Evolutionary conservation across 331 rosid genomes (phyloP).

Genomic region (Ulmus americana): DNA sequence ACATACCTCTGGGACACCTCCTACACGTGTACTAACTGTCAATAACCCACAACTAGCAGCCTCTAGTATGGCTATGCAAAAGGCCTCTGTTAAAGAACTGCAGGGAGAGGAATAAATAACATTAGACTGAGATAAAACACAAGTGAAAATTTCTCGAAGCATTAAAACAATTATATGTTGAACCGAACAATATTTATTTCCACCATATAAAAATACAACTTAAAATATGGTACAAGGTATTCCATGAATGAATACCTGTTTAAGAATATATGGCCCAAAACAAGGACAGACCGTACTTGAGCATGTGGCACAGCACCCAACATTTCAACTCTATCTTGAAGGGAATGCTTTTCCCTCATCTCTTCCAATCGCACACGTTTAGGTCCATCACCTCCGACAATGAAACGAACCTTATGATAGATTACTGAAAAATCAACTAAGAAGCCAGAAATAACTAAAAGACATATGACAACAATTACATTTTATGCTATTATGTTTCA

Average conservation of each 20-base stretch:
- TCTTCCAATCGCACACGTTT: conserved; percentile 92
- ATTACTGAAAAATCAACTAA: conserved; percentile 22
- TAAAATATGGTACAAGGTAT: not conserved
- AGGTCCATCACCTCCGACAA: conserved; percentile 91
- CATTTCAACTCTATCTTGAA: conserved; percentile 96
- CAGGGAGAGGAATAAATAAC: conserved; percentile 5
- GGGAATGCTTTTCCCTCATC: conserved; percentile 88
- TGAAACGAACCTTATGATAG: conserved; percentile 66
- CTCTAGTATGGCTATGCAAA: conserved; percentile 93
- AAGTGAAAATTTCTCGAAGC: not conserved
- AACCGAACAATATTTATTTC: not conserved
- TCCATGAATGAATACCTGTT: conserved; percentile 49
- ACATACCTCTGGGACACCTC: conserved; percentile 91
- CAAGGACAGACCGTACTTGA: conserved; percentile 61
- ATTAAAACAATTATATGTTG: not conserved
- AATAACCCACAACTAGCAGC: conserved; percentile 96
- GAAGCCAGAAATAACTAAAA: conserved; percentile 13
- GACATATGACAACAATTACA: conserved; percentile 11
- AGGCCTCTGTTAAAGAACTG: conserved; percentile 96
- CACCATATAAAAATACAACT: not conserved
- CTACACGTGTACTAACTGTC: conserved; percentile 88
- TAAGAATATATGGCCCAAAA: conserved; percentile 83
- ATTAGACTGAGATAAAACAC: not conserved
- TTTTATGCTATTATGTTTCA: not conserved
- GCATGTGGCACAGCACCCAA: conserved; percentile 86